Evolutionary conservation across 1,284 basidiomycete genomes (phyloP), one percentile per base, ranked within the genome.

Genomic region (Coriolopsis trogii): DNA sequence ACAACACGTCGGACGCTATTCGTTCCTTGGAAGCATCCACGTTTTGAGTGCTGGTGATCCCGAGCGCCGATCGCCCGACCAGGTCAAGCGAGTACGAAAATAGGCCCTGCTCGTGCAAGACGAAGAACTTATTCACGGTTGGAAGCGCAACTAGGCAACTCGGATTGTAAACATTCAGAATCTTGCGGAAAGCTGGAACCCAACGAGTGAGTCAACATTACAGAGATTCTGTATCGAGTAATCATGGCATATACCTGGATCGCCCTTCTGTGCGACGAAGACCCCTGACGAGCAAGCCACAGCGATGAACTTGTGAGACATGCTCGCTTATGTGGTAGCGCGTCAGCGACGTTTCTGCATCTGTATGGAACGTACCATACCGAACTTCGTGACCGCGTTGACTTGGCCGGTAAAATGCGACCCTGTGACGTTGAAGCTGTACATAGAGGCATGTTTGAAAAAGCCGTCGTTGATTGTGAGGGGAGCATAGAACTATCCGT

Each of bases 31-130:
- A 80, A 0, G 78, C 76, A 4, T 79, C 76, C 25, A 90, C 65
- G 7, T 71, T 72, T 49, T 75, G 70, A 6, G 68, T 60, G 25
- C 79, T 70, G 0, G 75, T 67, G 46, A 79, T 70, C 1, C 78
- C 80, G 21, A 77, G 70, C 12, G 77, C 77, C 6, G 85, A 76
- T 21, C 81, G 80, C 1, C 78, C 81, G 40, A 91, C 69, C 18
- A 83, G 66, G 53, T 89, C 85, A n/a, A 91, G 74, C 1, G 87
- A 83, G 63, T 87, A 91, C 1, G 85, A 77, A 28, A 80, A 60
- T 3, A 91, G 68, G 1, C 75, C 73, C n/a, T 67, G 70, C 39
- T 87, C 82, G 18, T 76, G 73, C 26, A 84, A 81, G 2, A 92
- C 73, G 25, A 91, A 64, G 47, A 91, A 76, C 59, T 82, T 85